These are phyloP conservation scores for Candida smagusa DNA, from an alignment of 1,139 yeast species.

Conservation along the genomic window DNA sequence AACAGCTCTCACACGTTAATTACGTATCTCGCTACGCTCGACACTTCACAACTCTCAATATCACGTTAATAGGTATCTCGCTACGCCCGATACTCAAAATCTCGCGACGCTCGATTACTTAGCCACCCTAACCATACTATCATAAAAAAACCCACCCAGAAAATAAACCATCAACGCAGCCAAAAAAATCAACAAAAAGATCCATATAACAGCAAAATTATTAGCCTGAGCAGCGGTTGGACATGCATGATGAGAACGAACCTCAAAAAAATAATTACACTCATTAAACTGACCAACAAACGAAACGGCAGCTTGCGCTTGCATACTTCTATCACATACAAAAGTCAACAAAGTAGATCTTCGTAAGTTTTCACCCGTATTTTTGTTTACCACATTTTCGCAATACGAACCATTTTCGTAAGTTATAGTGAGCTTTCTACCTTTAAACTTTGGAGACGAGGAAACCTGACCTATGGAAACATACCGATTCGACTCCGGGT, in stretches of 20 bases:
- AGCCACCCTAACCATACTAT: conserved; percentile 12
- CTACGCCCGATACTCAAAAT: background rate
- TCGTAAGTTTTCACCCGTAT: conserved; percentile 41
- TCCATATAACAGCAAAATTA: conserved; percentile 58
- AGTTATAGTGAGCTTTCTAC: conserved; percentile 66
- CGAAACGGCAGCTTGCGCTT: conserved; percentile 62
- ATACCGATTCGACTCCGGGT: conserved; percentile 44
- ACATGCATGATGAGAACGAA: conserved; percentile 83
- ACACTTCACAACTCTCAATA: too few species aligned
- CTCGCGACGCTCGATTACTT: too few species aligned
- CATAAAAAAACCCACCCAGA: conserved; percentile 54
- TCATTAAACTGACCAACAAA: conserved; percentile 71
- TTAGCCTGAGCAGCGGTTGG: conserved; percentile 67
- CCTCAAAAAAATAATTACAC: conserved; percentile 83
- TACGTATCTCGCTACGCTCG: too few species aligned
- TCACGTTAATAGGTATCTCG: too few species aligned
- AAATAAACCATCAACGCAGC: conserved; percentile 55
- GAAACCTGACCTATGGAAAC: conserved; percentile 66
- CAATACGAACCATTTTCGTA: conserved; percentile 76
- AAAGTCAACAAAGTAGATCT: conserved; percentile 71
- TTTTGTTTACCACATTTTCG: conserved; percentile 27
- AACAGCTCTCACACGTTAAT: too few species aligned
- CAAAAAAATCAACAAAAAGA: conserved; percentile 49
- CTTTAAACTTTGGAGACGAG: conserved; percentile 62
- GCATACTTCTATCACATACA: conserved; percentile 75